These are phyloP conservation scores for Candolleomyces aberdarensis DNA, from an alignment of 768 basidiomycete genomes.

Conservation along the genomic window DNA sequence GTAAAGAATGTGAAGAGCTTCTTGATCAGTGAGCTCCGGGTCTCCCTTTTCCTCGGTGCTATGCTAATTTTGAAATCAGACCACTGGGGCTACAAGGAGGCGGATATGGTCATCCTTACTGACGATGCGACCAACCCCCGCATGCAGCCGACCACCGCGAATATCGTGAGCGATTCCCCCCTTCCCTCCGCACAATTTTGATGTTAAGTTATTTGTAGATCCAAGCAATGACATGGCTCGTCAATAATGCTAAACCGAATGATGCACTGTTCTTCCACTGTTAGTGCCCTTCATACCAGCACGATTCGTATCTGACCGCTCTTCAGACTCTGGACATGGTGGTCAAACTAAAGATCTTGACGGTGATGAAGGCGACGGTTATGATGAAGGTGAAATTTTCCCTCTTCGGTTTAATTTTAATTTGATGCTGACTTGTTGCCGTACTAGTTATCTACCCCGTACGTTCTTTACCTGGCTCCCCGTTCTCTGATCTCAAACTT, in stretches of 20 bases:
- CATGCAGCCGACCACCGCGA: conserved; percentile 69
- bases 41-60: background rate
- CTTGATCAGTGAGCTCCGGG: conserved; percentile 50
- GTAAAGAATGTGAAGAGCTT: conserved; percentile 80
- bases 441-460: conserved; percentile 81
- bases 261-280: conserved; percentile 93
- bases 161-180: conserved; percentile 56
- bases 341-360: conserved; percentile 83
- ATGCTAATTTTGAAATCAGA: conserved; percentile 26
- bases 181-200: background rate
- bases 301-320: background rate
- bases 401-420: background rate
- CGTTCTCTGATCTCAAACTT: background rate
- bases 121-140: conserved; percentile 68
- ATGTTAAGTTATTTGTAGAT: conserved; percentile 35
- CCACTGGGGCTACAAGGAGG: conserved; percentile 61
- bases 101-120: conserved; percentile 84
- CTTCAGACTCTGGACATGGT: conserved; percentile 86
- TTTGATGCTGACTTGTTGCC: background rate
- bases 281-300: conserved; percentile 25
- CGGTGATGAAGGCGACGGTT: conserved; percentile 84
- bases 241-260: conserved; percentile 69
- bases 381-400: conserved; percentile 60
- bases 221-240: conserved; percentile 91
- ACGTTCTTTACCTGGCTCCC: conserved; percentile 35